phyloP scores from a whole-genome alignment of 345 rosid genomes.

The Brassica juncea region DNA sequence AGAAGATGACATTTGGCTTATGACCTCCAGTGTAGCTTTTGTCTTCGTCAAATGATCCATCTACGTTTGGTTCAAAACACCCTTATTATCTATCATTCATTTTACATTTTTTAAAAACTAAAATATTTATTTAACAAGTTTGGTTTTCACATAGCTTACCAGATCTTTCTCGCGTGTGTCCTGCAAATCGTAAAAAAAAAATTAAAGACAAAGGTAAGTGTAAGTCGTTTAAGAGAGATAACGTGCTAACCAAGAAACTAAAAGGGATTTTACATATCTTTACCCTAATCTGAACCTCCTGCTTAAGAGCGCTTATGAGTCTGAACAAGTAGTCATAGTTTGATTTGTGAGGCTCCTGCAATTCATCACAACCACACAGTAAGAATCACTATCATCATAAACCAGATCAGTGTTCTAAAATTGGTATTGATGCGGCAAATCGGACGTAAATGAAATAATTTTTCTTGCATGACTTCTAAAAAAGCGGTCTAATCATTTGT shows the following conservation, averaged over 20 bases:
- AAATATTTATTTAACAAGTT: not conserved
- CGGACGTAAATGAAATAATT: too few relatives aligned
- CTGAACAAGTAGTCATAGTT: slow-evolving; percentile 44
- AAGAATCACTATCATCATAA: not conserved
- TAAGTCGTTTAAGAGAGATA: slow-evolving; percentile 18
- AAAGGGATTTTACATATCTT: not conserved
- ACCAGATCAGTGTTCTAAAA: not conserved
- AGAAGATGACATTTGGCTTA: slow-evolving; percentile 45
- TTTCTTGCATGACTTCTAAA: too few relatives aligned
- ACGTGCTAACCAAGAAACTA: not conserved
- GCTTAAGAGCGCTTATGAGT: slow-evolving; percentile 39
- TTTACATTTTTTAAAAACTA: not conserved
- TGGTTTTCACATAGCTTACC: slow-evolving; percentile 34
- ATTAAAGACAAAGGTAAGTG: not conserved
- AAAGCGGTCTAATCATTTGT: too few relatives aligned
- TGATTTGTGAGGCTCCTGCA: slow-evolving; percentile 46
- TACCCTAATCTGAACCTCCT: slow-evolving; percentile 45
- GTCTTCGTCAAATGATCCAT: slow-evolving; percentile 46
- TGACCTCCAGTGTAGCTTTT: slow-evolving; percentile 41
- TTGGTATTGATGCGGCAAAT: too few relatives aligned
- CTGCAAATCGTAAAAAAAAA: slow-evolving; percentile 6
- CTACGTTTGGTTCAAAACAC: slow-evolving; percentile 20
- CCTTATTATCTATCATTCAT: not conserved
- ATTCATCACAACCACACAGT: slow-evolving; percentile 10
- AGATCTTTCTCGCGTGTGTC: slow-evolving; percentile 43